phyloP scores from a whole-genome alignment of 2,329 filamentous ascomycete species.

The Apiospora saccharicola region DNA sequence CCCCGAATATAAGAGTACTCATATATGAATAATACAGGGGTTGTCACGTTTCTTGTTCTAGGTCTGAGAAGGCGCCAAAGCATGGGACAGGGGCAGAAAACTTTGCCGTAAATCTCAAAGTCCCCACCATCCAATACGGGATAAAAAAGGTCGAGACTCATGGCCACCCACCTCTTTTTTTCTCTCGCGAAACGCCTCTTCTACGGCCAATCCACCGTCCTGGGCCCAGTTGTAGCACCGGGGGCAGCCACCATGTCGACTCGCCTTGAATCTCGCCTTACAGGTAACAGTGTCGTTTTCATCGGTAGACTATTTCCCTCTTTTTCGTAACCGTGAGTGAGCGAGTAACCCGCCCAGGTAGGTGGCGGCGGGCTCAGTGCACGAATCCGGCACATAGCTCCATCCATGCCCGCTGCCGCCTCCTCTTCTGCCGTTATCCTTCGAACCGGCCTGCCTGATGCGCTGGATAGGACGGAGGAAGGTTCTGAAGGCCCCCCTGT shows the following conservation, averaged over 20 bases:
- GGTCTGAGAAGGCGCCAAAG: background rate
- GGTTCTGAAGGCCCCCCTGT: background rate
- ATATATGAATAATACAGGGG: background rate
- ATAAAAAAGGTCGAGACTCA: conserved; percentile 15
- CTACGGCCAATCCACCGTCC: conserved; percentile 16
- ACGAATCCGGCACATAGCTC: background rate
- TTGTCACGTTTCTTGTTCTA: background rate
- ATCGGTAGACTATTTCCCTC: background rate
- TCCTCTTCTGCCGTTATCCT: conserved; percentile 11
- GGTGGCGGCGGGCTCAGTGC: background rate
- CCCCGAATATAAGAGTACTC: background rate
- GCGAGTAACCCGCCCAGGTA: background rate
- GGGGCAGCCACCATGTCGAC: background rate
- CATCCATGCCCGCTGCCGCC: background rate
- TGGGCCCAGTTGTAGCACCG: conserved; percentile 8
- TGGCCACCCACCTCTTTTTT: background rate
- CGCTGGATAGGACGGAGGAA: background rate
- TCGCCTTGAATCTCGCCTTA: background rate
- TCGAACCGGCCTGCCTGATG: background rate
- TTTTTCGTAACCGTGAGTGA: background rate
- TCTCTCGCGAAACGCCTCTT: background rate
- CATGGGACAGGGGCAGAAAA: conserved; percentile 18
- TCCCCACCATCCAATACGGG: conserved; percentile 18
- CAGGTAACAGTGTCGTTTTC: background rate
- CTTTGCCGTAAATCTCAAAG: conserved; percentile 6